Evolutionary conservation across 2,329 filamentous ascomycete genomes (phyloP).

Genomic region (Cladosporium sp.): DNA sequence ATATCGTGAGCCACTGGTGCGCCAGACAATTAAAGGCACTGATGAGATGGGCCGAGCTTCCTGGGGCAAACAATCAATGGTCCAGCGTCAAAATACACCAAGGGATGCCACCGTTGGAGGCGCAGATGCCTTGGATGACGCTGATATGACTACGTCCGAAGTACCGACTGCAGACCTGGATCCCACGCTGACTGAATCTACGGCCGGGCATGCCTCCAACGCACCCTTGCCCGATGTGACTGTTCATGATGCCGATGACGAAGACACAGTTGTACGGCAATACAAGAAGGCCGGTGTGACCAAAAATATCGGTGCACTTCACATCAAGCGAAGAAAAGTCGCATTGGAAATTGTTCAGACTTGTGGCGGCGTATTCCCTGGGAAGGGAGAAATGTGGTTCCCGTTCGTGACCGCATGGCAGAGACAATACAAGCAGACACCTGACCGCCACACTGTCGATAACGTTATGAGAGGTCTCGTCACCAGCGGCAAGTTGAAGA

Average conservation of each 20-base stretch:
- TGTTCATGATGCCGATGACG: neutral
- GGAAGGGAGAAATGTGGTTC: slow-evolving; percentile 55
- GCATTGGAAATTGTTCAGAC: slow-evolving; percentile 56
- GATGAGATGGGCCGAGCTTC: neutral
- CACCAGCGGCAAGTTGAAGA: slow-evolving; percentile 52
- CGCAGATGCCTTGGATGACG: neutral
- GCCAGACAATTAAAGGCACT: neutral
- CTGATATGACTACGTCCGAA: neutral
- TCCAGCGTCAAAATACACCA: neutral
- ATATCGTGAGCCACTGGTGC: neutral
- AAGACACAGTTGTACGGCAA: neutral
- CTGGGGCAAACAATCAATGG: neutral
- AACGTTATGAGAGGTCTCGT: slow-evolving; percentile 53
- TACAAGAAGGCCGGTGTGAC: slow-evolving; percentile 12
- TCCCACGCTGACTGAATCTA: neutral
- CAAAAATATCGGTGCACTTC: slow-evolving; percentile 15
- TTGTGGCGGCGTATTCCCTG: slow-evolving; percentile 57
- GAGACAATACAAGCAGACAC: slow-evolving; percentile 44
- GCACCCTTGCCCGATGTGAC: slow-evolving; percentile 1
- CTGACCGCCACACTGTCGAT: slow-evolving; percentile 55
- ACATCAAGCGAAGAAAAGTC: slow-evolving; percentile 49
- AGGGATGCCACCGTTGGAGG: neutral
- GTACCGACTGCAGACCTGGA: neutral
- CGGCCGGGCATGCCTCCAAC: neutral
- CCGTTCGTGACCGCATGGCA: slow-evolving; percentile 57